Conservation (phyloP, 2,329 filamentous ascomycete genomes). For the Penicillium hesseltinei region DNA sequence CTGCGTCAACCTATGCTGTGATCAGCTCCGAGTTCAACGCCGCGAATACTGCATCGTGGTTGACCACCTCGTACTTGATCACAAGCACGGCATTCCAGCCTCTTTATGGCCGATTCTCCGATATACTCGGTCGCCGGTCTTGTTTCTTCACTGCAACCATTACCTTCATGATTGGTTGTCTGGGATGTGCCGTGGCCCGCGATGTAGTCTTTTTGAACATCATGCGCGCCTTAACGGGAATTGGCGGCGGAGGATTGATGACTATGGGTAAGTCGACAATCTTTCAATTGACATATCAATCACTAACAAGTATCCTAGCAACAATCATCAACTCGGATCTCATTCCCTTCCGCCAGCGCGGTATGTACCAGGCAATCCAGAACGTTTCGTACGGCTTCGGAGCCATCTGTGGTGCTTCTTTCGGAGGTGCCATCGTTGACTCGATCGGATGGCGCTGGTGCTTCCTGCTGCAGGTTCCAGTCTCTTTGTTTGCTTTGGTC, state of each 20-base stretch:
- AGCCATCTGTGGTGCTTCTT: conserved; percentile 54
- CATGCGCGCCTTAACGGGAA: conserved; percentile 67
- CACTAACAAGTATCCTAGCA: conserved; percentile 27
- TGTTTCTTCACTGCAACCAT: conserved; percentile 64
- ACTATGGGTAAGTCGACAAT: conserved; percentile 51
- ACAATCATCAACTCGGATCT: conserved; percentile 71
- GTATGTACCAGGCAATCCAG: conserved; percentile 66
- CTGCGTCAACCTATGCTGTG: conserved; percentile 45
- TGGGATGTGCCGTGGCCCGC: conserved; percentile 66
- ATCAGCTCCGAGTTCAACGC: conserved; percentile 51
- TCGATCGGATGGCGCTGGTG: conserved; percentile 49
- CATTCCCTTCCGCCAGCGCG: conserved; percentile 70
- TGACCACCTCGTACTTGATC: conserved; percentile 65
- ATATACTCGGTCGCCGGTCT: conserved; percentile 61
- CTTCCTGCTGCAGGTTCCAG: conserved; percentile 61
- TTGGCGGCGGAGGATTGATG: conserved; percentile 71
- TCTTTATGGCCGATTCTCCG: conserved; percentile 68
- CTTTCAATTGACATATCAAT: background rate
- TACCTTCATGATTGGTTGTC: conserved; percentile 63
- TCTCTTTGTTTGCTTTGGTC: conserved; percentile 56
- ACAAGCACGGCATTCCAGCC: conserved; percentile 68
- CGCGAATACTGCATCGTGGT: conserved; percentile 46
- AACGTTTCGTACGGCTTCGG: conserved; percentile 63
- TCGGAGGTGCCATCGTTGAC: conserved; percentile 47
- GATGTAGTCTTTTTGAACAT: conserved; percentile 69